Conservation (phyloP, 352 stramenopile species). For the Phytophthora boehmeriae region DNA sequence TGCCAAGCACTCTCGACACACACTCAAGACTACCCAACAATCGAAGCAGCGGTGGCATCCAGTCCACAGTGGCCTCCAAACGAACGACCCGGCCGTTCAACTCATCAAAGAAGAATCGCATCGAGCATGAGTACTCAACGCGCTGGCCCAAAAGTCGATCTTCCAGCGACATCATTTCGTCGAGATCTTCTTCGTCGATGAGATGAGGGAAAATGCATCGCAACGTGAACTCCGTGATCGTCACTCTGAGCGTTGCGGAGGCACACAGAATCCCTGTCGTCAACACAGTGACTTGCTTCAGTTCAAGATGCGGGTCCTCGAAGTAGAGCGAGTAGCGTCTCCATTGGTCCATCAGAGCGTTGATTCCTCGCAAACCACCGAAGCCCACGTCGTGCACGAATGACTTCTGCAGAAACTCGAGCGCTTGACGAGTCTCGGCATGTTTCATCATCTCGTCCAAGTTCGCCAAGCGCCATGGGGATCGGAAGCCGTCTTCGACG, state of each 20-base stretch:
- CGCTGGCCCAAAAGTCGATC: conserved; percentile 10
- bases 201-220: conserved; percentile 20
- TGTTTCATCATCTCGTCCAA: conserved; percentile 16
- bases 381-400: conserved; percentile 15
- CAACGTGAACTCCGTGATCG: conserved; percentile 18
- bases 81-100: conserved; percentile 8
- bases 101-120: conserved; percentile 15
- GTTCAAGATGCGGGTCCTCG: conserved; percentile 9
- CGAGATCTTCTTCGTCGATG: not conserved
- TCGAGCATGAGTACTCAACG: conserved; percentile 6
- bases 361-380: conserved; percentile 7
- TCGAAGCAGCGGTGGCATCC: conserved; percentile 4
- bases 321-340: conserved; percentile 24
- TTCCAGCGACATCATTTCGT: not conserved
- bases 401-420: conserved; percentile 6
- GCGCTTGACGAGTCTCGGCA: not conserved
- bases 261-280: conserved; percentile 3
- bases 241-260: conserved; percentile 4
- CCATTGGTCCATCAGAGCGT: conserved; percentile 17
- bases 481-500: conserved; percentile 13
- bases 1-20: conserved; percentile 2
- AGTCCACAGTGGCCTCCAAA: conserved; percentile 8
- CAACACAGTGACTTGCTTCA: conserved; percentile 11
- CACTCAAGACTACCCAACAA: not conserved
- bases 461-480: conserved; percentile 13